Evolutionary conservation across 495 filamentous ascomycete species (phyloP), one percentile per base, ranked within the genome.

Genomic region (Aspergillus funiculosus): DNA sequence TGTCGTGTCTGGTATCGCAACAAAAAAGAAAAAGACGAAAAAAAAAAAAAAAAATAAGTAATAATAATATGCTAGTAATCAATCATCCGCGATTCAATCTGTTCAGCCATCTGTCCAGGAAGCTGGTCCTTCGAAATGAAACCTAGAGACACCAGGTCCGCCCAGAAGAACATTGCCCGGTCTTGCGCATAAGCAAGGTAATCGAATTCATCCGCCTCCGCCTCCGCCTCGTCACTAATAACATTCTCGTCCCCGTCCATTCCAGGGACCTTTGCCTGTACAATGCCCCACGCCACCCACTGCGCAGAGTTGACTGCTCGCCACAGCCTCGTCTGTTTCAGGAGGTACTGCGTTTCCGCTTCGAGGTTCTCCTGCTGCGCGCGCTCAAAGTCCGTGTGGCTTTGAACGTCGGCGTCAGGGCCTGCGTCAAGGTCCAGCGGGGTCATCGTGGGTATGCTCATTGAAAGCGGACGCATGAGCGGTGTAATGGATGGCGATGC

Each of bases 221-320:
- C 46, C 14, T 28, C 41, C 32, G 28, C 31, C 46, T 22, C 46
- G 10, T 31, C 44, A n/a, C 41, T 42, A 3, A 43, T 54, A 5
- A 54, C 56, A 39, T 63, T 58, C 1, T 53, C 62, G 51, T 71
- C 65, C 36, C 69, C 66, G 34, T 67, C 68, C 66, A 80, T 67
- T 4, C 79, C 88, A 0, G 85, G 76, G 5, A 88, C 72, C 59
- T 91, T 91, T 19, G 92, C 91, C 68, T 97, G 94, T 39, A 97
- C 83, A 35, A 96, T 86, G 20, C 92, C 92, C 92, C 94, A 99
- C 1, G 87, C 86, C 19, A 89, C 80, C 94, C 94, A 99, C 60
- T 89, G 82, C 2, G 87, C 90, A 14, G 83, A 85, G 61, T 88
- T 89, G 3, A 88, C 86, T 2, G 85, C 73, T 4, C 91, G 78